Conservation (phyloP, 2,329 filamentous ascomycete genomes). For the Cercospora sp. region DNA sequence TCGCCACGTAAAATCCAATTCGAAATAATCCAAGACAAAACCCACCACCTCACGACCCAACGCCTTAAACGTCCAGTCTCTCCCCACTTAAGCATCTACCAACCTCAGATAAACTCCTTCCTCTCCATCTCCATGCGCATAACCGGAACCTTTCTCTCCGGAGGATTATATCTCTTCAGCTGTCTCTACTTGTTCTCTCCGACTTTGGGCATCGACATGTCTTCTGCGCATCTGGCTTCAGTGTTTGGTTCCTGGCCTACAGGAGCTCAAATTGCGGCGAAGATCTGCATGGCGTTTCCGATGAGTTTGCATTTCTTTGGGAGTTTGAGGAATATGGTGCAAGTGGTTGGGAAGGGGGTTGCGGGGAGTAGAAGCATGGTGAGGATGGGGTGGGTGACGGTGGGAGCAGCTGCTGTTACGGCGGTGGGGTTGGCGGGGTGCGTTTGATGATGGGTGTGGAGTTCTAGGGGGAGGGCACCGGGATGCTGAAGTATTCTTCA, state of each 20-base stretch:
- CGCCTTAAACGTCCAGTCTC: background rate
- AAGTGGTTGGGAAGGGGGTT: background rate
- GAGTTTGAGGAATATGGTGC: background rate
- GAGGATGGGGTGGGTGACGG: background rate
- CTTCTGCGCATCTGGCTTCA: background rate
- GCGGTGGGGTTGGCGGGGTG: background rate
- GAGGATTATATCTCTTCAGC: background rate
- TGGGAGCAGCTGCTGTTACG: background rate
- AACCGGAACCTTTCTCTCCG: background rate
- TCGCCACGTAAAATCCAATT: background rate
- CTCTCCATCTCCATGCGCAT: background rate
- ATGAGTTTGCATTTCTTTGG: background rate
- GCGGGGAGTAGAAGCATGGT: background rate
- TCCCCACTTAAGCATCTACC: background rate
- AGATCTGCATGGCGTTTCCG: background rate
- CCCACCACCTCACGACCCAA: background rate
- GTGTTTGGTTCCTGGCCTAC: background rate
- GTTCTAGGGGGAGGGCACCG: no score
- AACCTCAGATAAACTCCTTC: background rate
- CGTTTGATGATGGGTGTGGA: no score
- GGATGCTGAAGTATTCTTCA: no score
- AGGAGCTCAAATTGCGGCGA: background rate
- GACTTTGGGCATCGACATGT: background rate
- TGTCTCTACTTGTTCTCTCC: background rate
- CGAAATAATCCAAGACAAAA: background rate